These are phyloP conservation scores for Colletotrichum noveboracense DNA, from an alignment of 2,329 filamentous ascomycete species.

Conservation along the genomic window DNA sequence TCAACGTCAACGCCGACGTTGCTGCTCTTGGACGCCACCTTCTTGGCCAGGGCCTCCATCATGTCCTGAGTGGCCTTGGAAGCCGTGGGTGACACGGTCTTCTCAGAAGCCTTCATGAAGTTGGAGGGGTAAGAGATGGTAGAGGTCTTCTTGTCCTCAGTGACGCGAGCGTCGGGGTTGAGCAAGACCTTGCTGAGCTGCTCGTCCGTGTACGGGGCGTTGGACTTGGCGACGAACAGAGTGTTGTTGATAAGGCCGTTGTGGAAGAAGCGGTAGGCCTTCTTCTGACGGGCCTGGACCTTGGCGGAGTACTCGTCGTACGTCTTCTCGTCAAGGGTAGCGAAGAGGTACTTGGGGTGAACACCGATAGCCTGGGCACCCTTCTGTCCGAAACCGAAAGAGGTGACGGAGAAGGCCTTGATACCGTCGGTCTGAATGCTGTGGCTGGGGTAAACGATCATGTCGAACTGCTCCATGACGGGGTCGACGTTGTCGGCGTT, in stretches of 20 bases:
- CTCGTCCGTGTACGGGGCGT: slow-evolving; percentile 87
- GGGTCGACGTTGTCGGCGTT: slow-evolving; percentile 98
- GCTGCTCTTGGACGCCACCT: slow-evolving; percentile 65
- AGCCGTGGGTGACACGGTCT: slow-evolving; percentile 53
- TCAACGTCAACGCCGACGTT: slow-evolving; percentile 96
- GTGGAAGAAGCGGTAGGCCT: slow-evolving; percentile 98
- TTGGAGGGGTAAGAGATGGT: slow-evolving; percentile 75
- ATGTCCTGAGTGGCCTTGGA: slow-evolving; percentile 73
- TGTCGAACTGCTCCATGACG: slow-evolving; percentile 96
- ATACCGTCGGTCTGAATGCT: slow-evolving; percentile 96
- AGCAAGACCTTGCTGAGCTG: slow-evolving; percentile 89
- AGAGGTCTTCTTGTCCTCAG: slow-evolving; percentile 83
- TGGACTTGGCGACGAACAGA: slow-evolving; percentile 93
- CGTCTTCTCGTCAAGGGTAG: slow-evolving; percentile 85
- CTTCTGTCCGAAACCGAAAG: slow-evolving; percentile 99
- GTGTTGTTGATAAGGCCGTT: slow-evolving; percentile 98
- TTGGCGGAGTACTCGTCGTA: slow-evolving; percentile 85
- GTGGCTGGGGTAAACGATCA: slow-evolving; percentile 95
- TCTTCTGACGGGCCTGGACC: slow-evolving; percentile 95
- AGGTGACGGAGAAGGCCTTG: slow-evolving; percentile 98
- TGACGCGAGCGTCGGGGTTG: slow-evolving; percentile 89
- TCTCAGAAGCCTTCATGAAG: slow-evolving; percentile 70
- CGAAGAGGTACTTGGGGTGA: slow-evolving; percentile 94
- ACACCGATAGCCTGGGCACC: slow-evolving; percentile 97
- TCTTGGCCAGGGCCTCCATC: slow-evolving; percentile 77